phyloP scores from a whole-genome alignment of 805 yeast species.

The Grigorovia jiainica region DNA sequence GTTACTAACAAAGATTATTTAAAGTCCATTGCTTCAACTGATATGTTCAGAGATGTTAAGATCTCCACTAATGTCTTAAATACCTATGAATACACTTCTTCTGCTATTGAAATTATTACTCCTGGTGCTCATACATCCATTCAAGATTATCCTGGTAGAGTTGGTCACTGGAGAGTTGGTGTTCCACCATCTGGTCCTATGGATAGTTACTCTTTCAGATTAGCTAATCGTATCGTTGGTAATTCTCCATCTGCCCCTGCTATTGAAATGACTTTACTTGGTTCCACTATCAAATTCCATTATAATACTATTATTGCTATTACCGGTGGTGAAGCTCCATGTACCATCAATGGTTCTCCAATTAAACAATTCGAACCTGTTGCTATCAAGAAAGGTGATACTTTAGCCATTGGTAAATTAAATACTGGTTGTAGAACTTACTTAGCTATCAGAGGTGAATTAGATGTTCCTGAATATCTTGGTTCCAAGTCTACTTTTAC shows the following conservation, averaged over 20 bases:
- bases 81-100: conserved; percentile 65
- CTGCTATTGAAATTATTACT: conserved; percentile 71
- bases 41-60: conserved; percentile 73
- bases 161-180: conserved; percentile 58
- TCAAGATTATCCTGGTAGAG: conserved; percentile 92
- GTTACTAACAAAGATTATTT: conserved; percentile 84
- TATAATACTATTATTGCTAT: conserved; percentile 67
- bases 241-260: conserved; percentile 78
- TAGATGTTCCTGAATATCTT: conserved; percentile 86
- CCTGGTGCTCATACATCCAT: conserved; percentile 97
- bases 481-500: conserved; percentile 98
- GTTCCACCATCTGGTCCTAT: conserved; percentile 99
- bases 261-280: conserved; percentile 77
- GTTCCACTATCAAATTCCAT: conserved; percentile 83
- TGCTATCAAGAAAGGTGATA: conserved; percentile 62
- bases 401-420: conserved; percentile 71
- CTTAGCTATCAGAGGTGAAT: conserved; percentile 83
- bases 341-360: conserved; percentile 51
- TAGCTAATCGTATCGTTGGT: conserved; percentile 88
- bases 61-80: conserved; percentile 86
- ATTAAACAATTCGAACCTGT: conserved; percentile 68
- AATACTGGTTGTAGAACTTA: conserved; percentile 81
- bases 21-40: conserved; percentile 72
- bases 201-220: conserved; percentile 85
- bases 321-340: conserved; percentile 75